Conservation (phyloP, 768 basidiomycete genomes). For the Hemileccinum rubropunctum region DNA sequence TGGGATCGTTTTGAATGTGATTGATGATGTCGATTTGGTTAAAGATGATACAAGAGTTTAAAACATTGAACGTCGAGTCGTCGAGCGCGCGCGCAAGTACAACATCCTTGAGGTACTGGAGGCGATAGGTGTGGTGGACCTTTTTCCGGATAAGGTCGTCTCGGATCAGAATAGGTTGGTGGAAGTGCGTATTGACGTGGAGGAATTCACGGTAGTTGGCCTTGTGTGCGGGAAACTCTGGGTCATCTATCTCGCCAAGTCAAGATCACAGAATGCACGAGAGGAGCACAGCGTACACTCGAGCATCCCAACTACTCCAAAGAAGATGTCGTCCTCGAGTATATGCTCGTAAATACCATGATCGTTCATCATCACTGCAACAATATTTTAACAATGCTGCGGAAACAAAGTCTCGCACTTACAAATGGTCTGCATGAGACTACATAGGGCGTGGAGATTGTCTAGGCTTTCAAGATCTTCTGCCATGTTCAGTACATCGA, state of each 20-base stretch:
- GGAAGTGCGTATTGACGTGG: conserved; percentile 76
- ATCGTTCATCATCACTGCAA: conserved; percentile 89
- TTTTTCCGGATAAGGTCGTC: conserved; percentile 77
- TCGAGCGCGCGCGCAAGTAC: conserved; percentile 93
- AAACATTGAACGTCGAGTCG: conserved; percentile 94
- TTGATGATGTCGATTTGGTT: conserved; percentile 98
- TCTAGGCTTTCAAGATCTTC: conserved; percentile 92
- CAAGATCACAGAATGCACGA: conserved; percentile 5
- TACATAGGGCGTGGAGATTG: conserved; percentile 87
- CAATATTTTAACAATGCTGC: background rate
- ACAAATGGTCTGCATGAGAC: conserved; percentile 94
- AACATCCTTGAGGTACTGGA: conserved; percentile 97
- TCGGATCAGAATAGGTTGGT: conserved; percentile 83
- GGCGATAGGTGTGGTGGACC: conserved; percentile 95
- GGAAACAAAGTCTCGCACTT: conserved; percentile 30
- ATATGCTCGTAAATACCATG: conserved; percentile 93
- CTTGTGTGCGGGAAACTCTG: conserved; percentile 95
- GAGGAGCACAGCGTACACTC: conserved; percentile 69
- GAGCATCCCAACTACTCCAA: conserved; percentile 92
- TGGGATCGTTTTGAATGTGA: conserved; percentile 76
- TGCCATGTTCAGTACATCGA: conserved; percentile 80
- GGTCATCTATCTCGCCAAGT: conserved; percentile 66
- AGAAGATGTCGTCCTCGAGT: conserved; percentile 87
- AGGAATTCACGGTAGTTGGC: conserved; percentile 97
- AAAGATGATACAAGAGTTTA: conserved; percentile 97